These are phyloP conservation scores for Marasmius fiardii DNA, from an alignment of 1,284 basidiomycete genomes.

Conservation along the genomic window DNA sequence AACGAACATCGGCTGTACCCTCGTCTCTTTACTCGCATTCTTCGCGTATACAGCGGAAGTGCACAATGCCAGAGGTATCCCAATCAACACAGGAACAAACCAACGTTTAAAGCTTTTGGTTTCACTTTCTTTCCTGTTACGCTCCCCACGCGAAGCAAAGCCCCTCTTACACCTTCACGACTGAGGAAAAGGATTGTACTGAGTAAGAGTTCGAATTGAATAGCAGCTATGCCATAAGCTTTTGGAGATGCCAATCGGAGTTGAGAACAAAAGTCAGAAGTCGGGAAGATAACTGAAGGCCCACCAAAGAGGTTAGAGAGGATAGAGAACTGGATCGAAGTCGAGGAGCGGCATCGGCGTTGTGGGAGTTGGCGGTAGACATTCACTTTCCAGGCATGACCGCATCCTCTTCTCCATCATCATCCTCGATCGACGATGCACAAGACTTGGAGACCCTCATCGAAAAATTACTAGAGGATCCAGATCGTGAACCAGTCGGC, in stretches of 20 bases:
- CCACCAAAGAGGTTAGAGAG: conserved; percentile 60
- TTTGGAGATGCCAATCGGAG: conserved; percentile 83
- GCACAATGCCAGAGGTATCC: conserved; percentile 48
- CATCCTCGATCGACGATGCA: conserved; percentile 19
- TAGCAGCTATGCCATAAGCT: conserved; percentile 83
- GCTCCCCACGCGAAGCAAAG: conserved; percentile 50
- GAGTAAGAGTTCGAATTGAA: conserved; percentile 84
- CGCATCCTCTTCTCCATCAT: background rate
- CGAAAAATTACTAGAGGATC: conserved; percentile 39
- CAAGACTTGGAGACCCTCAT: conserved; percentile 44
- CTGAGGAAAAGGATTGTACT: conserved; percentile 91
- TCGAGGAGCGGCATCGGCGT: background rate
- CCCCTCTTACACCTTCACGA: conserved; percentile 87
- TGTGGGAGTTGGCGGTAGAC: background rate
- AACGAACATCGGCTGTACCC: conserved; percentile 61
- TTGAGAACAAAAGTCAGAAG: conserved; percentile 87
- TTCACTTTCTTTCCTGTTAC: conserved; percentile 14
- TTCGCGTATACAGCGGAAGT: conserved; percentile 47
- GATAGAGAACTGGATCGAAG: conserved; percentile 3
- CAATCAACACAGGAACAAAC: conserved; percentile 58
- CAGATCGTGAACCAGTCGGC: conserved; percentile 54
- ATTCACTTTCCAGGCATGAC: background rate
- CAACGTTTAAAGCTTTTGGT: conserved; percentile 40
- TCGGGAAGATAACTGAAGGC: conserved; percentile 83
- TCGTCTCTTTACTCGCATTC: conserved; percentile 48